Conservation (phyloP, 225 moss, liverwort and hornwort species). For the Neckera pumila region DNA sequence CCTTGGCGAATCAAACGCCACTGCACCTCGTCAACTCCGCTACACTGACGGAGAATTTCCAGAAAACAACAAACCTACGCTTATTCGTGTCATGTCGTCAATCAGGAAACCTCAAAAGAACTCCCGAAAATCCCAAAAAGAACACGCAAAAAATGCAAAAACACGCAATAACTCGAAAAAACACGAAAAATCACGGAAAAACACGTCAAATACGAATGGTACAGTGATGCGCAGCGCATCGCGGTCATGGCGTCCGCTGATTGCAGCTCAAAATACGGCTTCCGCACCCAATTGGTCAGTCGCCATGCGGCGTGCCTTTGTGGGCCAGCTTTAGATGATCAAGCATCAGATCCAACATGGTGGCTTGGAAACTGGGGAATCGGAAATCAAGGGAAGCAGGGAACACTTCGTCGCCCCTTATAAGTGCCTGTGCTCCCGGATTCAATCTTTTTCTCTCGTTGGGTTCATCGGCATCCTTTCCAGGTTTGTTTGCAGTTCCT, state of each 20-base stretch:
- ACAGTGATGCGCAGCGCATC: not conserved
- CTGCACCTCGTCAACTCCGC: not conserved
- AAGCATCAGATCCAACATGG: not conserved
- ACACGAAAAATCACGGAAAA: not conserved
- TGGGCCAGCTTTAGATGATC: not conserved
- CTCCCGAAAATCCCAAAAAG: not conserved
- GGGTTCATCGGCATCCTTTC: not conserved
- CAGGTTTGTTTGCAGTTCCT: not conserved
- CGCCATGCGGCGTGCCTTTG: not conserved
- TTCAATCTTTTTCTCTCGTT: not conserved
- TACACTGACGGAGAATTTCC: not conserved
- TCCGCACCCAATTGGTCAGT: not conserved
- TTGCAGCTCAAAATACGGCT: not conserved
- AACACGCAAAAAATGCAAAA: not conserved
- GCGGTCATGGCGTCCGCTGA: not conserved
- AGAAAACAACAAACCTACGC: not conserved
- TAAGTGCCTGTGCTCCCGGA: not conserved
- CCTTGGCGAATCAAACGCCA: not conserved
- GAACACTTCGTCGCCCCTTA: not conserved
- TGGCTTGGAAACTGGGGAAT: not conserved
- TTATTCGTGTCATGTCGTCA: not conserved
- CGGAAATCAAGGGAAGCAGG: too few relatives aligned
- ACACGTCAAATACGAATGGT: not conserved
- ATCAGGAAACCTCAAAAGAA: not conserved
- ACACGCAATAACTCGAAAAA: too few relatives aligned